Evolutionary conservation across 2,329 filamentous ascomycete genomes (phyloP).

Genomic region (Aureobasidium sp.): DNA sequence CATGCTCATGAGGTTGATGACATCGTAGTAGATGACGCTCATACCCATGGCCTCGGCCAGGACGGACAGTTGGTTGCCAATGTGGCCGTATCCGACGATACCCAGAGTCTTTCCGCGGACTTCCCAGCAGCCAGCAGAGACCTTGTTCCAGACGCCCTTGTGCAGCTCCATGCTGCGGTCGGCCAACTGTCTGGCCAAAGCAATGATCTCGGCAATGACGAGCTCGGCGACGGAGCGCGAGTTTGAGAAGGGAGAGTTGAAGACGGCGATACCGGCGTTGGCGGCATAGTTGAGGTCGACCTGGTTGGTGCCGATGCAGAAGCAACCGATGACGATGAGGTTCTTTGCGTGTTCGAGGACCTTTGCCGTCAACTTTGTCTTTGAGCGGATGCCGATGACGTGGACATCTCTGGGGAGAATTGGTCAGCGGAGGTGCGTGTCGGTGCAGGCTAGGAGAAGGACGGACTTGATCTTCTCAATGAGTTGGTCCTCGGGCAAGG

Average conservation of each 20-base stretch:
- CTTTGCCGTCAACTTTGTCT: conserved; percentile 84
- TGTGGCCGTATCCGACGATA: conserved; percentile 95
- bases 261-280: conserved; percentile 83
- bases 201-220: conserved; percentile 89
- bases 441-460: neutral
- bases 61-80: conserved; percentile 91
- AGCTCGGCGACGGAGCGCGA: conserved; percentile 94
- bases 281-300: conserved; percentile 82
- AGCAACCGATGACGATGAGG: conserved; percentile 91
- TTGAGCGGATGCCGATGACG: conserved; percentile 95
- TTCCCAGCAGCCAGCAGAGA: conserved; percentile 95
- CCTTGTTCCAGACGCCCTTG: conserved; percentile 94
- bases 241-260: conserved; percentile 98
- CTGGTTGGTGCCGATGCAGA: conserved; percentile 98
- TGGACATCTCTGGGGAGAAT: conserved; percentile 66
- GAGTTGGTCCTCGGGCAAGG: conserved; percentile 82
- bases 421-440: neutral
- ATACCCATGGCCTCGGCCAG: conserved; percentile 97
- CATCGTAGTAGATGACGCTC: conserved; percentile 95
- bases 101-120: conserved; percentile 94
- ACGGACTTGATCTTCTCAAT: conserved; percentile 87
- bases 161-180: conserved; percentile 95
- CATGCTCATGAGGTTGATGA: conserved; percentile 87
- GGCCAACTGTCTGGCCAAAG: conserved; percentile 81
- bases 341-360: conserved; percentile 88